Percentiles rank a stretch among this genome's conserved stretches.
These are phyloP conservation scores for Mycena sp. DNA, from an alignment of 1,284 basidiomycete genomes.

Conservation along the genomic window DNA sequence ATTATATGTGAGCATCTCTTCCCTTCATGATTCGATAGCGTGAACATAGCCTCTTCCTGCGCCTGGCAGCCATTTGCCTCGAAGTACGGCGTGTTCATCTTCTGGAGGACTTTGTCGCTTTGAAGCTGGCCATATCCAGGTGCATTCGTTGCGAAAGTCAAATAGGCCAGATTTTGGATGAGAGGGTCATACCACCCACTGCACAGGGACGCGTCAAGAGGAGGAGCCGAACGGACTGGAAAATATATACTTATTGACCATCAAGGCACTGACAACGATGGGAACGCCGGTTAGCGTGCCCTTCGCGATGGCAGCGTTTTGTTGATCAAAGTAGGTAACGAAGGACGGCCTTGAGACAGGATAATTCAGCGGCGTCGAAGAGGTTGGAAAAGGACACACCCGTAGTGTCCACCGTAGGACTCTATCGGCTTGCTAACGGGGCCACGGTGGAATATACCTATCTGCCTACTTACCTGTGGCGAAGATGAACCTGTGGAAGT, in stretches of 20 bases:
- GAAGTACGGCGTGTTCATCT: conserved; percentile 60
- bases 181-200: conserved; percentile 76
- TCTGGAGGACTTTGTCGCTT: conserved; percentile 51
- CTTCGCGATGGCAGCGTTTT: conserved; percentile 63
- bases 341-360: too few species aligned
- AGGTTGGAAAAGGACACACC: too few species aligned
- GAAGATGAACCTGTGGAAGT: too few species aligned
- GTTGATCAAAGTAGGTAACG: conserved; percentile 70
- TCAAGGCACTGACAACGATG: conserved; percentile 53
- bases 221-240: neutral
- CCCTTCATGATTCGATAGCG: too few species aligned
- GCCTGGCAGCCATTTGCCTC: conserved; percentile 58
- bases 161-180: conserved; percentile 66
- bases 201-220: neutral
- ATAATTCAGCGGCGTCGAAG: too few species aligned
- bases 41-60: conserved; percentile 59
- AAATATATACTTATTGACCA: conserved; percentile 59
- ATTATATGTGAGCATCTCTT: too few species aligned
- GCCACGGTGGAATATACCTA: too few species aligned
- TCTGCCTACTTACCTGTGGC: too few species aligned
- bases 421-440: too few species aligned
- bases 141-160: conserved; percentile 66
- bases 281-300: conserved; percentile 54
- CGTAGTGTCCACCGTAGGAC: conserved; percentile 60
- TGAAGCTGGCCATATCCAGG: conserved; percentile 72